phyloP scores from a whole-genome alignment of 768 basidiomycete species.

The Tylopilus sp. region DNA sequence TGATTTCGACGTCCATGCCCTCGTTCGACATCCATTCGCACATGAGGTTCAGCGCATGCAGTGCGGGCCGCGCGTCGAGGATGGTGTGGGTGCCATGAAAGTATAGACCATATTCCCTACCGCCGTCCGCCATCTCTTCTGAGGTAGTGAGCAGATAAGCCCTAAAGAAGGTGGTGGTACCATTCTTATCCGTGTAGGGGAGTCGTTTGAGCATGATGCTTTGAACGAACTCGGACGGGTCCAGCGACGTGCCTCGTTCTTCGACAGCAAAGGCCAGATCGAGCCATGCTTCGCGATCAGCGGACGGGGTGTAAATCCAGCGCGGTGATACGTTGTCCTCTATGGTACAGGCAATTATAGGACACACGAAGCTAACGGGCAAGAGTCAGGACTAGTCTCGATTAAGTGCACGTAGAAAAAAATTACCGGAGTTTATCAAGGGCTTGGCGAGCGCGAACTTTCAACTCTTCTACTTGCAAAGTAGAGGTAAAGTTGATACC shows the following conservation, averaged over 20 bases:
- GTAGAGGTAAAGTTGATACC: slow-evolving; percentile 15
- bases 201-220: slow-evolving; percentile 14
- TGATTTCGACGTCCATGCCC: slow-evolving; percentile 9
- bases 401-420: too few species aligned
- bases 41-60: slow-evolving; percentile 22
- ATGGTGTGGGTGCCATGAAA: slow-evolving; percentile 22
- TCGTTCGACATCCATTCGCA: slow-evolving; percentile 20
- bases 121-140: not conserved
- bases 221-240: slow-evolving; percentile 16
- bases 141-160: slow-evolving; percentile 13
- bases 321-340: slow-evolving; percentile 12
- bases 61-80: slow-evolving; percentile 21
- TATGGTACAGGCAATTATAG: slow-evolving; percentile 15
- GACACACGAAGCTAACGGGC: slow-evolving; percentile 14
- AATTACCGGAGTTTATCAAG: slow-evolving; percentile 21
- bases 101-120: slow-evolving; percentile 18
- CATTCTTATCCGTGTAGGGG: slow-evolving; percentile 12
- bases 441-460: slow-evolving; percentile 7
- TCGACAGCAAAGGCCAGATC: slow-evolving; percentile 18
- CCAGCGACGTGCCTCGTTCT: slow-evolving; percentile 12
- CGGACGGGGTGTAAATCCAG: slow-evolving; percentile 23
- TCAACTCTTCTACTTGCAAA: slow-evolving; percentile 3
- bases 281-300: slow-evolving; percentile 22
- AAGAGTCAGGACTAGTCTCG: not conserved
- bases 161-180: slow-evolving; percentile 1